Base-by-base conservation (phyloP, 169 alveolate genomes). In the Plasmodium fragile region DNA sequence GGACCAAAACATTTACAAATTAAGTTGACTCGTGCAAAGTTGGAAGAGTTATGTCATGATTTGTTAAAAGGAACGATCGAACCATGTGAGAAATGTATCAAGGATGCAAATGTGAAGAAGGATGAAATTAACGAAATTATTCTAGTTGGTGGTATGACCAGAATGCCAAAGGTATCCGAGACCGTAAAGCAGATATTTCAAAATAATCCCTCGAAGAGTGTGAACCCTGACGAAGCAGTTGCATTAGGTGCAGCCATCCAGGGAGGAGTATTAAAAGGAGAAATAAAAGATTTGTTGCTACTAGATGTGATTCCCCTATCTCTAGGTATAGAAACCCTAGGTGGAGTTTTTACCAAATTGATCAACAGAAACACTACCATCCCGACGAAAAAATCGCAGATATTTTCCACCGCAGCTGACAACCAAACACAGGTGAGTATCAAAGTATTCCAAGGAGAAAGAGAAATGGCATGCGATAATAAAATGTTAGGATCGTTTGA, bases 191-290 rank as follows among this genome's bases (percentile, higher is more conserved):
- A 96, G 92, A 97, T 99, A 87, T 98, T 97, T 96, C 99, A 99
- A 32, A 98, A 98, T 97, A 97, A 96, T 52, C 99, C 99, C 41
- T 97, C 98, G 82, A 99, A 98, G 97, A 97, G 99, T 41, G 99
- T 99, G 65, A 99, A 99, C 96, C 99, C 99, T 13, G 99, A 99
- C 96, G 99, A 99, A 95, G 99, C 99, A 52, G 99, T 99, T 65
- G 99, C 99, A 39, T 96, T 97, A 98, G 99, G 99, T 41, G 99
- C 99, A 52, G 99, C 99, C 32, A 98, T 99, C 84, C 99, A 99
- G 97, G 99, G 99, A 7, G 95, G 95, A 43, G 99, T 98, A 8
- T 97, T 98, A 81, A 98, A 98, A 95, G 99, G 99, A 77, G 99
- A 98, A 71, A 98, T 99, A 92, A 98, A 99, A 97, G 99, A 99